Percentiles rank a stretch among this genome's conserved stretches.
phyloP scores from a whole-genome alignment of 2,329 filamentous ascomycete genomes.

The Sclerotinia spermophila region DNA sequence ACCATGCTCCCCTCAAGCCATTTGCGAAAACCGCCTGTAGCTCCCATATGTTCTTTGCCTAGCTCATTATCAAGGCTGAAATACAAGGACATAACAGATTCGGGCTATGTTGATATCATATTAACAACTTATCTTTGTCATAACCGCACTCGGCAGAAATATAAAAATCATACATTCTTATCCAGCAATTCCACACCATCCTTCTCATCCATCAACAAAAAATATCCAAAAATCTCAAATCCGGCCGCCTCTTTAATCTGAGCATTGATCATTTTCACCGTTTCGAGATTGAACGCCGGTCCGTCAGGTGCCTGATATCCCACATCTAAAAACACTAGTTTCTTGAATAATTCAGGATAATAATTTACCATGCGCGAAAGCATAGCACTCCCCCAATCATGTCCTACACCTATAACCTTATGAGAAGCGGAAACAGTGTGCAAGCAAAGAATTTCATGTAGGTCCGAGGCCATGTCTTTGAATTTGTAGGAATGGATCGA shows the following conservation, averaged over 20 bases:
- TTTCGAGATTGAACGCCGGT: conserved; percentile 19
- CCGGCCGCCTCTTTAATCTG: conserved; percentile 20
- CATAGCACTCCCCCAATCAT: conserved; percentile 31
- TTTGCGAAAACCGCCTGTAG: conserved; percentile 17
- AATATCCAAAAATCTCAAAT: conserved; percentile 27
- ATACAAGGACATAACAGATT: conserved; percentile 24
- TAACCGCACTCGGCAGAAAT: neutral
- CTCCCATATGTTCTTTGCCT: conserved; percentile 20
- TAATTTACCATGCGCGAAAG: conserved; percentile 22
- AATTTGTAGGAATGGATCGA: conserved; percentile 32
- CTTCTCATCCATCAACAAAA: conserved; percentile 21
- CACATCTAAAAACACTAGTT: conserved; percentile 25
- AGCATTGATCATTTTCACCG: conserved; percentile 20
- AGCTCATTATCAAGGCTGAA: conserved; percentile 7
- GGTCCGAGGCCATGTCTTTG: conserved; percentile 35
- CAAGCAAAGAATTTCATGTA: conserved; percentile 38
- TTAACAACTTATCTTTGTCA: neutral
- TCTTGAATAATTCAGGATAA: conserved; percentile 20
- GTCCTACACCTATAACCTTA: conserved; percentile 24
- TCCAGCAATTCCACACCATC: conserved; percentile 23
- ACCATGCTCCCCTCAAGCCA: conserved; percentile 6
- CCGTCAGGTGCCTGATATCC: conserved; percentile 16
- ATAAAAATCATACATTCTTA: conserved; percentile 20
- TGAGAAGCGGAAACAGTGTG: conserved; percentile 20
- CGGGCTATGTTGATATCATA: conserved; percentile 17